These are phyloP conservation scores for Colletotrichum sp. DNA, from an alignment of 2,329 filamentous ascomycete genomes.

Conservation along the genomic window DNA sequence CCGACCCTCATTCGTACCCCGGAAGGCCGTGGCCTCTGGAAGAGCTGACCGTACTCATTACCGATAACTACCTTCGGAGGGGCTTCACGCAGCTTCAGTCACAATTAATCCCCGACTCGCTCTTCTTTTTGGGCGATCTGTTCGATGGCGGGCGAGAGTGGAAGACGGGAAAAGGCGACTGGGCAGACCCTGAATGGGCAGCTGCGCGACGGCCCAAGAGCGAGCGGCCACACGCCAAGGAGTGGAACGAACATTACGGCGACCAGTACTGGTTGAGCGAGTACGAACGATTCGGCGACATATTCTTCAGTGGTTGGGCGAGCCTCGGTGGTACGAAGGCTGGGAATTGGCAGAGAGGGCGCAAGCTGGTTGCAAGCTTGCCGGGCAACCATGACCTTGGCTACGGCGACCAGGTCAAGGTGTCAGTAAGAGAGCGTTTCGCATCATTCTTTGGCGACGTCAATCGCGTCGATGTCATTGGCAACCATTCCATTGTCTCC, in stretches of 20 bases:
- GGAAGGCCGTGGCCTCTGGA: conserved; percentile 70
- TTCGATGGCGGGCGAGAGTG: conserved; percentile 97
- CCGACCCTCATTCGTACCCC: conserved; percentile 94
- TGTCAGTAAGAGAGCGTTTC: conserved; percentile 82
- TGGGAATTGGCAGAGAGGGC: conserved; percentile 64
- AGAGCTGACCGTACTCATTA: conserved; percentile 62
- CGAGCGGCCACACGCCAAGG: conserved; percentile 61
- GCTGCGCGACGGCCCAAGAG: conserved; percentile 51
- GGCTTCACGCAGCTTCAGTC: conserved; percentile 81
- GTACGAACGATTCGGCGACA: conserved; percentile 81
- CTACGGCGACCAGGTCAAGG: conserved; percentile 84
- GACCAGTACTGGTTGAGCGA: conserved; percentile 86
- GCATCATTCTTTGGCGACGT: conserved; percentile 86
- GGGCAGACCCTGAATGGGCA: conserved; percentile 64
- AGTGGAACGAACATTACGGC: conserved; percentile 77
- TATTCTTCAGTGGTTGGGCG: conserved; percentile 77
- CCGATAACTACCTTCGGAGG: conserved; percentile 87
- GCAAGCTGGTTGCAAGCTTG: conserved; percentile 81
- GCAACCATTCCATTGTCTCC: conserved; percentile 94
- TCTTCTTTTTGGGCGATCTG: conserved; percentile 91
- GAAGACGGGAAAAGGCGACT: conserved; percentile 70
- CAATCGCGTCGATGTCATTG: conserved; percentile 90
- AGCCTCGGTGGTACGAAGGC: conserved; percentile 59
- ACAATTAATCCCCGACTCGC: conserved; percentile 79
- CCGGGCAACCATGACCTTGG: conserved; percentile 96